These are phyloP conservation scores for Fusarium coicis DNA, from an alignment of 2,329 filamentous ascomycete genomes.

Conservation along the genomic window DNA sequence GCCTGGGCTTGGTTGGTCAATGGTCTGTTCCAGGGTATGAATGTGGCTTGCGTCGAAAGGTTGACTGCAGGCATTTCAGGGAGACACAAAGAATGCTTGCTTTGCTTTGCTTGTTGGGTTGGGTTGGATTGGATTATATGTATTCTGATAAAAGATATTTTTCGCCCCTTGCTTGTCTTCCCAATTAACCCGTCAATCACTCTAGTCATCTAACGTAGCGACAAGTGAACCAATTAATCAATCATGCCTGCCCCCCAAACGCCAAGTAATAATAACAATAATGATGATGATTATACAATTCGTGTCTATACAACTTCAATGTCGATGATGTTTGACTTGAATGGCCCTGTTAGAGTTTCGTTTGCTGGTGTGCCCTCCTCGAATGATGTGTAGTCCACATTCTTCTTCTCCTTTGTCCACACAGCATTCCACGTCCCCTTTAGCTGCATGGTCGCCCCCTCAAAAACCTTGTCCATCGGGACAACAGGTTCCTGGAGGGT, in stretches of 20 bases:
- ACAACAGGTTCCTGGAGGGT: conserved; percentile 52
- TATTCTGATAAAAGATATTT: not conserved
- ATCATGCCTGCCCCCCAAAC: conserved; percentile 1
- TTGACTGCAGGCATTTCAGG: not conserved
- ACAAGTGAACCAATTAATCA: not conserved
- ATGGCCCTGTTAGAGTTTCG: conserved; percentile 36
- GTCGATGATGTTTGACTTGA: conserved; percentile 34
- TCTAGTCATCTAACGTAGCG: not conserved
- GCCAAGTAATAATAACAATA: not conserved
- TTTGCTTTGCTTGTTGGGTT: not conserved
- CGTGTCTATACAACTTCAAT: conserved; percentile 20
- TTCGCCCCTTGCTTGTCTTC: not conserved
- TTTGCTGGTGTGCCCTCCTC: conserved; percentile 32
- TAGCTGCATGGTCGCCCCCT: conserved; percentile 48
- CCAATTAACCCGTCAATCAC: conserved; percentile 8
- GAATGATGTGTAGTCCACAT: conserved; percentile 32
- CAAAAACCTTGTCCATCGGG: conserved; percentile 47
- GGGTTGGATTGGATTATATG: not conserved
- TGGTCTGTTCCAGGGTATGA: not conserved
- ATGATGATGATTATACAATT: not conserved
- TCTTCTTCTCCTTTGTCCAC: conserved; percentile 42
- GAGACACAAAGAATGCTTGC: conserved; percentile 5
- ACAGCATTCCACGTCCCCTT: conserved; percentile 53
- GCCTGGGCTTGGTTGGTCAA: not conserved
- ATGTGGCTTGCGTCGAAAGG: not conserved